These are phyloP conservation scores for Periconia digitata DNA, from an alignment of 2,329 filamentous ascomycete genomes.

Conservation along the genomic window DNA sequence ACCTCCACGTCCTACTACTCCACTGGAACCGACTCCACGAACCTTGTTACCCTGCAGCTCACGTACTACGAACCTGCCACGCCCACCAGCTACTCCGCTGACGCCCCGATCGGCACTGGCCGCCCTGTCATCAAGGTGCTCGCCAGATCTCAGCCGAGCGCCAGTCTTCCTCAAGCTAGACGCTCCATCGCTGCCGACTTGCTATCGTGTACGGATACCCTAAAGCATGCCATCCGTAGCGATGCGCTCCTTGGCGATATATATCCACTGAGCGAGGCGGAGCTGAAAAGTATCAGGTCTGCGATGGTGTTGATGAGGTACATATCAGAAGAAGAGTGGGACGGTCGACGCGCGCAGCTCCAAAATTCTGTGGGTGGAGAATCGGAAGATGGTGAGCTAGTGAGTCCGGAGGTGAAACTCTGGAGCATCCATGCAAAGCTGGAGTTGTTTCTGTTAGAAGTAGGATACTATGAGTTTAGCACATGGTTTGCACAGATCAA, in stretches of 20 bases:
- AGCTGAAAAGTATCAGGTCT: constrained; percentile 12
- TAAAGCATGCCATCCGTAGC: constrained; percentile 1
- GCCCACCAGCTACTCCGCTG: constrained; percentile 4
- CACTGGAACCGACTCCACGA: constrained; percentile 4
- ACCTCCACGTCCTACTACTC: constrained; percentile 15
- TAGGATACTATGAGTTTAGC: constrained; percentile 12
- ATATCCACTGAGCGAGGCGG: neutral
- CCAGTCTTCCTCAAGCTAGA: constrained; percentile 3
- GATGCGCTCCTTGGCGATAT: constrained; percentile 12
- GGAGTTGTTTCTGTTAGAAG: constrained; percentile 20
- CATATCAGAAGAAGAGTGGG: constrained; percentile 13
- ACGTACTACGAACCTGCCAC: constrained; percentile 1
- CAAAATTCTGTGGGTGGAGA: neutral
- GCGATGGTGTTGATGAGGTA: constrained; percentile 19
- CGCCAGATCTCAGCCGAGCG: constrained; percentile 10
- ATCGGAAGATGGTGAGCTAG: neutral
- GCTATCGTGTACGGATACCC: neutral
- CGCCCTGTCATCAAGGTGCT: constrained; percentile 12
- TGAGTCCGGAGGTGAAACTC: neutral
- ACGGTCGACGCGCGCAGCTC: neutral
- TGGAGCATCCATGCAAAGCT: constrained; percentile 18
- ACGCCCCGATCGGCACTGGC: constrained; percentile 20
- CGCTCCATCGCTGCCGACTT: constrained; percentile 13
- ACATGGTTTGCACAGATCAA: constrained; percentile 16
- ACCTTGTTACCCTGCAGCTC: constrained; percentile 13